Percentiles rank a stretch among this genome's conserved stretches.
Conservation (phyloP, 805 yeast species). For the Schizosaccharomyces lindneri region DNA sequence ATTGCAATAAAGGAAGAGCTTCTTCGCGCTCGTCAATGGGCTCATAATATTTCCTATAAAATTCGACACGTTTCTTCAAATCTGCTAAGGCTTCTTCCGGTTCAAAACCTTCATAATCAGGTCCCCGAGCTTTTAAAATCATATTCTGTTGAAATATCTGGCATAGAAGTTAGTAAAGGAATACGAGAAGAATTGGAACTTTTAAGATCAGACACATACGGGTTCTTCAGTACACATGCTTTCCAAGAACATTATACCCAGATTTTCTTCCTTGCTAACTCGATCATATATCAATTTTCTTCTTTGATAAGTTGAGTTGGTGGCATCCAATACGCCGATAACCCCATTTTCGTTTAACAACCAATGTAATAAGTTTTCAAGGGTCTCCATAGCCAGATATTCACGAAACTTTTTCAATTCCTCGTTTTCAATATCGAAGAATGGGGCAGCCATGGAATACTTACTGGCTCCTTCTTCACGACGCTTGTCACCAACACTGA, state of each 20-base stretch:
- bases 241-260: conserved; percentile 82
- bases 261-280: conserved; percentile 31
- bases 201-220: conserved; percentile 38
- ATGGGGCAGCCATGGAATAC: conserved; percentile 44
- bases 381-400: conserved; percentile 48
- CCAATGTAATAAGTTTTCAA: conserved; percentile 69
- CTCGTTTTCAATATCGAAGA: conserved; percentile 57
- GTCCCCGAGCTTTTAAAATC: conserved; percentile 70
- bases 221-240: conserved; percentile 72
- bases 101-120: conserved; percentile 48
- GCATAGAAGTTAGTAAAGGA: neutral
- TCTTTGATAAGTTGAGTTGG: conserved; percentile 58
- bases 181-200: neutral
- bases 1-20: conserved; percentile 38
- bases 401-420: conserved; percentile 38
- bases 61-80: conserved; percentile 44
- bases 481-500: conserved; percentile 88
- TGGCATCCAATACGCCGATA: conserved; percentile 86
- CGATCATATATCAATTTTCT: conserved; percentile 35
- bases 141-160: conserved; percentile 40
- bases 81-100: conserved; percentile 51
- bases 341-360: conserved; percentile 50
- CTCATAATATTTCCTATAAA: conserved; percentile 54
- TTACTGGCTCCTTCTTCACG: conserved; percentile 15
- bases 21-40: conserved; percentile 37